Base-by-base conservation (phyloP, 1,284 basidiomycete species). In the Papiliotrema laurentii region DNA sequence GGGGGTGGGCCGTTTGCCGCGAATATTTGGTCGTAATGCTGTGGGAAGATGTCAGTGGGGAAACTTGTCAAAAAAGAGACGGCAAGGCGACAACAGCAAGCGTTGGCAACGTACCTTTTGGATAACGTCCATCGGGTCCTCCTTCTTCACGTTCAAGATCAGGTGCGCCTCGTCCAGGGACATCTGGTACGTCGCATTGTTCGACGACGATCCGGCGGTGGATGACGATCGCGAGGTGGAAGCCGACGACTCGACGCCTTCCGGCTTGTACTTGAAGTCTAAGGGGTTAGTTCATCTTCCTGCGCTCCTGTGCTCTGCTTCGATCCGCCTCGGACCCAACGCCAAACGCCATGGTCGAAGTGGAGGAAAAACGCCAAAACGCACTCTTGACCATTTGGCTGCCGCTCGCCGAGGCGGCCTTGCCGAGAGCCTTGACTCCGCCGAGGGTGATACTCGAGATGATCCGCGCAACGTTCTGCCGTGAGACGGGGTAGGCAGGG, bases 21-120 rank as follows among this genome's bases (percentile, higher is more conserved):
- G 79, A 97, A 97, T 48, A 98, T 78, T 65, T 88, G 85, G 61
- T 97, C 90, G 67, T 97, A 97, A 67, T 86, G 83, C 90, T 97
- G 72, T 35, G 16, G 25, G 7, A 9, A 11, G 27, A 28, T 18
- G 4, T 18, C 30, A 10, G 0, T 2, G 11, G 24, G 16, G 33
- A n/a, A 7, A 18, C 37, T 41, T 31, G n/a, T 24, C 22, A 22
- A 43, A 18, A 21, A 24, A 6, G 48, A 10, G 16, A 19, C 14
- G 26, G 25, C 24, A 26, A 43, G 10, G 14, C 18, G 26, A 35
- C 24, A 51, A 34, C 18, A 5, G 43, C 5, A 47, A 26, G 21
- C 9, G 26, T 4, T 16, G 37, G 28, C 47, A 33, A 47, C 6
- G 67, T 64, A 87, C 92, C 79, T 85, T 84, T 43, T 87, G 65